Conservation (phyloP, 192 early-diverging fungal genomes). For the Pilobolus umbonatus region DNA sequence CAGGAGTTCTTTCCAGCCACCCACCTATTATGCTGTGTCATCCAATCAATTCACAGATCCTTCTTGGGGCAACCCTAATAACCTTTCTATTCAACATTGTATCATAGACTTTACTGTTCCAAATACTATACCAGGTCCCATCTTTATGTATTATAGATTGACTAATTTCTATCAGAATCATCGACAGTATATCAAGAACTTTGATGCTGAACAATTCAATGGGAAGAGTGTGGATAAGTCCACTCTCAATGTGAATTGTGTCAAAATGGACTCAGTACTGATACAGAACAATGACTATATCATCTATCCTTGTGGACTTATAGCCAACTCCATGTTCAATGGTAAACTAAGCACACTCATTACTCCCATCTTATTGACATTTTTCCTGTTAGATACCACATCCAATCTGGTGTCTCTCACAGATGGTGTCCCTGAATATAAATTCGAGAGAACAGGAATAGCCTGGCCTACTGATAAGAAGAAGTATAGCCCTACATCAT, state of each 20-base stretch:
- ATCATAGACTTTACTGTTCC: constrained; percentile 65
- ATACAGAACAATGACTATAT: constrained; percentile 20
- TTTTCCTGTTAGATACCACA: constrained; percentile 16
- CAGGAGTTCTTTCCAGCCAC: constrained; percentile 9
- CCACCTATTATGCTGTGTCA: constrained; percentile 19
- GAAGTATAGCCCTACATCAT: constrained; percentile 59
- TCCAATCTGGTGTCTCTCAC: constrained; percentile 18
- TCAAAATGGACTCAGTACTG: background rate
- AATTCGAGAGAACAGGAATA: constrained; percentile 61
- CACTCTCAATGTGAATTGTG: constrained; percentile 30
- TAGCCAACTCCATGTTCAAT: constrained; percentile 88
- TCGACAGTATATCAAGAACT: constrained; percentile 79
- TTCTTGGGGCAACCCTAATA: constrained; percentile 15
- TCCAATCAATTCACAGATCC: constrained; percentile 17
- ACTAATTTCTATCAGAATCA: constrained; percentile 98
- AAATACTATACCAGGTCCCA: constrained; percentile 62
- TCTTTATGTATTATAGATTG: constrained; percentile 91
- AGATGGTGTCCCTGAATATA: constrained; percentile 29
- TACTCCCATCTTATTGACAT: background rate
- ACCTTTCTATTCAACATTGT: constrained; percentile 47
- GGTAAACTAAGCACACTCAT: constrained; percentile 37
- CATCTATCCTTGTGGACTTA: constrained; percentile 88
- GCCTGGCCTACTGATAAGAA: constrained; percentile 82
- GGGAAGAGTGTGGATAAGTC: constrained; percentile 39
- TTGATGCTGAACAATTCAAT: constrained; percentile 69